Evolutionary conservation across 352 stramenopile species (phyloP).

Genomic region (Peronospora destructor): DNA sequence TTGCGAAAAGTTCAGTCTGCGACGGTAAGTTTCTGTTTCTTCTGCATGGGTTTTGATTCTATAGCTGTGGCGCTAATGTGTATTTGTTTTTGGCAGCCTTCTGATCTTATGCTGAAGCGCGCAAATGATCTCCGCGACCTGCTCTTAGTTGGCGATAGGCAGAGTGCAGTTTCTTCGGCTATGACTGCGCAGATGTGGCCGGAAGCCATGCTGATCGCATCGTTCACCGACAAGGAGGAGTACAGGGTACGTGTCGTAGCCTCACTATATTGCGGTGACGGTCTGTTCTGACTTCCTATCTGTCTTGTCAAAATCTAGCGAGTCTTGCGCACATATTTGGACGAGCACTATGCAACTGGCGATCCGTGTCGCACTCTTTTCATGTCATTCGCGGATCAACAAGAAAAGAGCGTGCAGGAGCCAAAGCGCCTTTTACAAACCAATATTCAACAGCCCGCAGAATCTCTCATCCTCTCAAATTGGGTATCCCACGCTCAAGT

Average conservation of each 20-base stretch:
- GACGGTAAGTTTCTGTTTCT: conserved; percentile 24
- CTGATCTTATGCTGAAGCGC: conserved; percentile 42
- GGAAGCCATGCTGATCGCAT: conserved; percentile 82
- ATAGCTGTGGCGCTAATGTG: conserved; percentile 3
- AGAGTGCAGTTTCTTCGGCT: conserved; percentile 66
- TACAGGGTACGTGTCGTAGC: conserved; percentile 54
- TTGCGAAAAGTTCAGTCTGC: conserved; percentile 33
- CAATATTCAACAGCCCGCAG: conserved; percentile 22
- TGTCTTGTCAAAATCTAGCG: conserved; percentile 25
- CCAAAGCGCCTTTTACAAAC: conserved; percentile 60
- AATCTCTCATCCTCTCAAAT: conserved; percentile 53
- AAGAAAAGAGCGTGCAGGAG: conserved; percentile 81
- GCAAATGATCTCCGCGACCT: conserved; percentile 57
- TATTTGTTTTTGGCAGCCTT: conserved; percentile 33
- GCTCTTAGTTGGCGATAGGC: conserved; percentile 69
- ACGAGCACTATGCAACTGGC: conserved; percentile 64
- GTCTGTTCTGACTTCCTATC: conserved; percentile 1
- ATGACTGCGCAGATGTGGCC: conserved; percentile 81
- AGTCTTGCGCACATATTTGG: conserved; percentile 68
- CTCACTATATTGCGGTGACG: background rate
- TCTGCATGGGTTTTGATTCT: background rate
- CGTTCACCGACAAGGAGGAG: conserved; percentile 79
- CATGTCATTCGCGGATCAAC: conserved; percentile 75
- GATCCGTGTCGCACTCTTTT: conserved; percentile 76
- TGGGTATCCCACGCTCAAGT: conserved; percentile 82